Percentiles rank a stretch among this genome's conserved stretches.
Conservation (phyloP, 2,329 filamentous ascomycete species). For the Clarireedia paspali region DNA sequence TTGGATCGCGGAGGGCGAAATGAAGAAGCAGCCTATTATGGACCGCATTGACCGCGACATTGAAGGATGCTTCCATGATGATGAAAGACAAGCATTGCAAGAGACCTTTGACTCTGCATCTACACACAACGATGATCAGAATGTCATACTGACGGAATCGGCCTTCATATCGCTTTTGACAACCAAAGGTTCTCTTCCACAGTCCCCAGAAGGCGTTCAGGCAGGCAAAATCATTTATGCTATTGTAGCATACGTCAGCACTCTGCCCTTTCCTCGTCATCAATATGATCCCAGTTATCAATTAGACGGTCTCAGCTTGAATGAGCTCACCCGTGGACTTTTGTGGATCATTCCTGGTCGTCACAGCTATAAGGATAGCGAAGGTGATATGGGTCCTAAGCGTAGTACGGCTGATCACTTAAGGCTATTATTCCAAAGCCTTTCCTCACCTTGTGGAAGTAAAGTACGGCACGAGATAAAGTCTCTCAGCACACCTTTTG, state of each 20-base stretch:
- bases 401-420: neutral
- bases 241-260: neutral
- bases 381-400: neutral
- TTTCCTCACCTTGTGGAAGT: neutral
- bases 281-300: neutral
- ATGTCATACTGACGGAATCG: neutral
- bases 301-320: neutral
- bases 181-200: neutral
- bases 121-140: neutral
- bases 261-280: neutral
- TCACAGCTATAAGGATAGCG: neutral
- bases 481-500: neutral
- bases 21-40: neutral
- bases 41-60: neutral
- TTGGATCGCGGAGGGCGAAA: neutral
- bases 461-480: neutral
- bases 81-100: neutral
- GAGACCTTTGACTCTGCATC: neutral
- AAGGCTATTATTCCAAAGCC: neutral
- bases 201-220: neutral
- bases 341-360: neutral
- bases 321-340: neutral
- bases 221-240: neutral
- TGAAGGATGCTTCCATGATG: neutral
- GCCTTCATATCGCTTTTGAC: neutral